phyloP scores from a whole-genome alignment of 805 yeast species.

The Wickerhamomyces bisporus region DNA sequence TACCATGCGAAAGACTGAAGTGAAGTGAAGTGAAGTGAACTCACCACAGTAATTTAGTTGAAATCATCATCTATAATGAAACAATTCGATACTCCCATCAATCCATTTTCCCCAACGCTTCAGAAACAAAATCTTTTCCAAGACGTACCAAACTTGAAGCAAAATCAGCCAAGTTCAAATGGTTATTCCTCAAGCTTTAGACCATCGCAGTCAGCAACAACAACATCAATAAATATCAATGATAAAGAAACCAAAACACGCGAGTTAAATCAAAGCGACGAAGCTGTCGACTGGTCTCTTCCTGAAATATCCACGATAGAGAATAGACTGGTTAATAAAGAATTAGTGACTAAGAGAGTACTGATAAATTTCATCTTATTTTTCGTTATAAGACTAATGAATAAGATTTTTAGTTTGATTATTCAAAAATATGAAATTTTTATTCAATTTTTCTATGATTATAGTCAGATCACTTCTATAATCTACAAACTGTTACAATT shows the following conservation, averaged over 20 bases:
- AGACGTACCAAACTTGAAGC: no score
- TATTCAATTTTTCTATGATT: not conserved
- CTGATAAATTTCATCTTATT: constrained; percentile 29
- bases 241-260: no score
- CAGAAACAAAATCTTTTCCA: not conserved
- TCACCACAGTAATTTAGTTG: no score
- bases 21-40: no score
- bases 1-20: no score
- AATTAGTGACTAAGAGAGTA: constrained; percentile 30
- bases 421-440: constrained; percentile 11
- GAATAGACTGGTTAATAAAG: constrained; percentile 35
- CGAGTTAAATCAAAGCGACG: no score
- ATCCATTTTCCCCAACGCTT: not conserved
- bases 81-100: no score
- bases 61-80: no score
- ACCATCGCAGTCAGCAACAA: constrained; percentile 1
- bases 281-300: no score
- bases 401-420: constrained; percentile 15
- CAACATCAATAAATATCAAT: no score
- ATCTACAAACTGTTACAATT: constrained; percentile 17
- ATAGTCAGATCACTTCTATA: not conserved
- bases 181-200: not conserved
- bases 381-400: constrained; percentile 25
- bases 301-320: constrained; percentile 24
- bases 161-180: not conserved